A percentile compares a stretch with the other conserved stretches of the same genome.
phyloP scores from a whole-genome alignment of 2,329 filamentous ascomycete species.

The Botrytis galanthina region DNA sequence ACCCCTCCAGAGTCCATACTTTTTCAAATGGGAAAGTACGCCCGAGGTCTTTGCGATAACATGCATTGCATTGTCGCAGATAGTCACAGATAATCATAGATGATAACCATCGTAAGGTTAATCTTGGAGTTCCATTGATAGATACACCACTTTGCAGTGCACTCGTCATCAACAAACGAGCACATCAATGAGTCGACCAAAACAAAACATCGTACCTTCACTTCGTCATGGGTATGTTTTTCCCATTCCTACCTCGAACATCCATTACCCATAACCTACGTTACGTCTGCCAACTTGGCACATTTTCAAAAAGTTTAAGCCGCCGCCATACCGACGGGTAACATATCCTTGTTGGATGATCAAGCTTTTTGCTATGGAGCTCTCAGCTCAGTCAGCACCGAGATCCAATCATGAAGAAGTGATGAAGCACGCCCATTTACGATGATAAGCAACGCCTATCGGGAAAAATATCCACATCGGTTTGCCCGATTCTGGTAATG shows the following conservation, averaged over 20 bases:
- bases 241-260: background rate
- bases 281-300: background rate
- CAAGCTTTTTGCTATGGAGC: background rate
- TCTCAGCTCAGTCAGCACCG: background rate
- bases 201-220: background rate
- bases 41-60: background rate
- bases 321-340: background rate
- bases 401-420: background rate
- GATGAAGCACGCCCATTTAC: constrained; percentile 9
- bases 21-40: background rate
- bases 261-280: background rate
- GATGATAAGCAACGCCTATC: constrained; percentile 6
- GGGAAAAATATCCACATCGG: background rate
- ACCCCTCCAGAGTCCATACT: background rate
- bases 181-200: background rate
- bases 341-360: background rate
- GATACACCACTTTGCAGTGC: background rate
- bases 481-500: background rate
- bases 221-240: background rate
- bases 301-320: background rate
- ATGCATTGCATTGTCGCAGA: background rate
- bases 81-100: background rate
- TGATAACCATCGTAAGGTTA: no score
- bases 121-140: background rate
- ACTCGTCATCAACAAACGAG: background rate